Percentiles rank a stretch among this genome's conserved stretches.
phyloP scores from a whole-genome alignment of 1,139 yeast genomes.

The Keqinozyma sinolaborantium region DNA sequence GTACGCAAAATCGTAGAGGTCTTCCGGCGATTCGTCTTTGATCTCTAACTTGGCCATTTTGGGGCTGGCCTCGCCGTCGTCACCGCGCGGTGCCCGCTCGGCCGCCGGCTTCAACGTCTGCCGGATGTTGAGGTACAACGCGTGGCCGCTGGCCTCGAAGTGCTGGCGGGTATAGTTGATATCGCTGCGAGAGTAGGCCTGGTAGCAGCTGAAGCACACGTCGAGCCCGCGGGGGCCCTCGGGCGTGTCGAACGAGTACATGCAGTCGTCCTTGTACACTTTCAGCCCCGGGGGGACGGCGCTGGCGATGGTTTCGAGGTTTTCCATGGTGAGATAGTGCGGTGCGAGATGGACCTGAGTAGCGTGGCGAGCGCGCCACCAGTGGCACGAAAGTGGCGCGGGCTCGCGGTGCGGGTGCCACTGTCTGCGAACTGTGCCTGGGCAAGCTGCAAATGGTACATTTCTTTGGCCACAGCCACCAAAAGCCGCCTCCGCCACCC shows the following conservation, averaged over 20 bases:
- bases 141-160: slow-evolving; percentile 46
- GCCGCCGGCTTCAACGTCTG: slow-evolving; percentile 41
- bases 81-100: slow-evolving; percentile 18
- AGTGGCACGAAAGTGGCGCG: too few species aligned
- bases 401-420: too few species aligned
- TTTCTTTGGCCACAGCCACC: too few species aligned
- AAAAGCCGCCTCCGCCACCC: too few species aligned
- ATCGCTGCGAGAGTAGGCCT: slow-evolving; percentile 55
- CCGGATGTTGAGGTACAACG: slow-evolving; percentile 53
- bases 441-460: too few species aligned
- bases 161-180: slow-evolving; percentile 57
- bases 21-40: slow-evolving; percentile 66
- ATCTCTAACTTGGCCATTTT: slow-evolving; percentile 76
- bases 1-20: slow-evolving; percentile 52
- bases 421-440: too few species aligned
- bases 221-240: slow-evolving; percentile 65
- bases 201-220: slow-evolving; percentile 65
- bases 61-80: slow-evolving; percentile 34
- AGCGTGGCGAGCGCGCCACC: neutral
- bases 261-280: slow-evolving; percentile 79
- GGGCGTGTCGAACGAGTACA: slow-evolving; percentile 74
- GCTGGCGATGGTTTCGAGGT: neutral
- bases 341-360: neutral
- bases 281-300: slow-evolving; percentile 7
- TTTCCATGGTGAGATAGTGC: neutral